phyloP scores from a whole-genome alignment of 1,139 yeast species.

The Magnusiomyces sp. region DNA sequence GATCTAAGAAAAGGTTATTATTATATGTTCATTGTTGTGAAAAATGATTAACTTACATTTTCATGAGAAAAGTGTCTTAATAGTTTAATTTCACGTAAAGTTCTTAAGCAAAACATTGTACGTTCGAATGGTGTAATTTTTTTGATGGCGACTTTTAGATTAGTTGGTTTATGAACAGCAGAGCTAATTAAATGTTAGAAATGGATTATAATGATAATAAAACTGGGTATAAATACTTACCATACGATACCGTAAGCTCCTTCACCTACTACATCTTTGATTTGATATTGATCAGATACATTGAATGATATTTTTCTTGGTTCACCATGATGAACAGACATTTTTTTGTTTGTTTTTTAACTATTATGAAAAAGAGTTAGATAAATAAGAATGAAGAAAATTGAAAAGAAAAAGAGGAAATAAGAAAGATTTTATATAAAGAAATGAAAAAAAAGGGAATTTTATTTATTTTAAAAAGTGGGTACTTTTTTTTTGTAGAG shows the following conservation, averaged over 20 bases:
- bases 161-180: constrained; percentile 81
- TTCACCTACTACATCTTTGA: constrained; percentile 82
- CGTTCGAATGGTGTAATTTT: constrained; percentile 91
- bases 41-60: constrained; percentile 35
- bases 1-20: constrained; percentile 32
- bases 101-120: constrained; percentile 83
- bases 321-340: constrained; percentile 7
- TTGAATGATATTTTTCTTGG: constrained; percentile 62
- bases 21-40: background rate
- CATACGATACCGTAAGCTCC: constrained; percentile 99
- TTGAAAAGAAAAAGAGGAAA: background rate
- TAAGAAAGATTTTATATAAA: background rate
- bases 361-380: background rate
- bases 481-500: no score
- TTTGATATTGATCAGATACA: constrained; percentile 80
- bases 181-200: constrained; percentile 32
- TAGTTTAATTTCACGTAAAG: constrained; percentile 81
- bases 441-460: background rate
- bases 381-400: background rate
- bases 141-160: constrained; percentile 88
- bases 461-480: no score
- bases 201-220: background rate
- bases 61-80: constrained; percentile 85
- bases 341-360: background rate
- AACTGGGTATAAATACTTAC: constrained; percentile 4